Evolutionary conservation across 1,284 basidiomycete species (phyloP).

Genomic region (Pseudozyma sp.): DNA sequence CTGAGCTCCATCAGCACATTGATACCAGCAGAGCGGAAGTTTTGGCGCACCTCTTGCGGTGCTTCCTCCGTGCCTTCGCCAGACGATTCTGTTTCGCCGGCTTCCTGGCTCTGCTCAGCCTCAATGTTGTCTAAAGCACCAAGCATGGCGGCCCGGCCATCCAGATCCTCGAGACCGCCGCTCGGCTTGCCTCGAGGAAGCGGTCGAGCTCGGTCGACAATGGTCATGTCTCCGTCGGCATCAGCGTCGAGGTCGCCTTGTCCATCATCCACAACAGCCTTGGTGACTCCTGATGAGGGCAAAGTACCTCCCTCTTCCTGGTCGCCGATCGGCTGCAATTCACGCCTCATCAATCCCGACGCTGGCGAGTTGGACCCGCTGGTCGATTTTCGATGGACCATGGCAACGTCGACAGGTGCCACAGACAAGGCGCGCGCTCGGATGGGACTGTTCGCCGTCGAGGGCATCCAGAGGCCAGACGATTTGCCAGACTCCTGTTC

Average conservation of each 20-base stretch:
- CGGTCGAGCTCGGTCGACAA: constrained; percentile 35
- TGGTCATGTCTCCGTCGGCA: constrained; percentile 41
- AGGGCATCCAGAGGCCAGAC: constrained; percentile 27
- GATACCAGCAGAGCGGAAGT: constrained; percentile 41
- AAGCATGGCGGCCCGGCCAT: not conserved
- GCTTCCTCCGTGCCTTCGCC: constrained; percentile 9
- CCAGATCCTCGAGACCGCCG: constrained; percentile 3
- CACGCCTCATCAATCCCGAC: constrained; percentile 25
- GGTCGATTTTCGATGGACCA: constrained; percentile 18
- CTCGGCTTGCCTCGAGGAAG: constrained; percentile 17
- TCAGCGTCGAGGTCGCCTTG: constrained; percentile 16
- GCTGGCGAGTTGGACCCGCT: constrained; percentile 59
- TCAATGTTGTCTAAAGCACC: constrained; percentile 57
- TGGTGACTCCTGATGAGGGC: not conserved
- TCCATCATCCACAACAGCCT: not conserved
- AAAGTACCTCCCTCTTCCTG: constrained; percentile 8
- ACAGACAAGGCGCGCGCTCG: constrained; percentile 32
- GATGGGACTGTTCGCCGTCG: constrained; percentile 33
- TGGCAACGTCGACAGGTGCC: constrained; percentile 10
- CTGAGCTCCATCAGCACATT: constrained; percentile 86
- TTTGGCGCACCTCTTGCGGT: constrained; percentile 10
- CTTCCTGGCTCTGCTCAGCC: constrained; percentile 72
- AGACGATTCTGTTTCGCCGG: constrained; percentile 5
- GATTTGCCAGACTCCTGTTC: constrained; percentile 16
- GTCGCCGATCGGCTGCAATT: constrained; percentile 16